Conservation (phyloP, 106 monocot genomes). For the Dioscorea zingiberensis region DNA sequence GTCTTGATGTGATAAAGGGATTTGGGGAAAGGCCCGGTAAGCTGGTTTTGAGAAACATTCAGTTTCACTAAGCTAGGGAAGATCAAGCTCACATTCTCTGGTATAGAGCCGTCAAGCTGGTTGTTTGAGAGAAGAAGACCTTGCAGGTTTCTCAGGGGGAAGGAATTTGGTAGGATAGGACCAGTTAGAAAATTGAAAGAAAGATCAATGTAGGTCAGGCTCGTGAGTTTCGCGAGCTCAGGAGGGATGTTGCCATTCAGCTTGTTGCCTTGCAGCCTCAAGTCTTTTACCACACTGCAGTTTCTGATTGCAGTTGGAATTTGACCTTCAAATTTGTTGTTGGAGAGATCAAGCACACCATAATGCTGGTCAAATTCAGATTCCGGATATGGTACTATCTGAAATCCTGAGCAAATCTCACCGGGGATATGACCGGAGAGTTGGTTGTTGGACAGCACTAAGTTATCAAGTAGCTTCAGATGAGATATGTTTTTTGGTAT, state of each 20-base stretch:
- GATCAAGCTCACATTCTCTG: conserved; percentile 34
- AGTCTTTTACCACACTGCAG: conserved; percentile 57
- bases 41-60: conserved; percentile 62
- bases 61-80: conserved; percentile 86
- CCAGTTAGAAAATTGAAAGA: conserved; percentile 76
- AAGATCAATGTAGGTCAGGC: conserved; percentile 63
- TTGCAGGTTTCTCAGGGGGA: conserved; percentile 56
- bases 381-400: conserved; percentile 51
- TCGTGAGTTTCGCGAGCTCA: conserved; percentile 44
- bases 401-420: conserved; percentile 51
- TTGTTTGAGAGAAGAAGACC: conserved; percentile 80
- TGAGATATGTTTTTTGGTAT: conserved; percentile 57
- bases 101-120: conserved; percentile 53
- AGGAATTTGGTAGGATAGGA: conserved; percentile 18
- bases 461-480: conserved; percentile 77
- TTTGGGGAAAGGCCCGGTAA: conserved; percentile 51
- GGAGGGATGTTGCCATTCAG: conserved; percentile 82
- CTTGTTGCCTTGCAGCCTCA: conserved; percentile 71
- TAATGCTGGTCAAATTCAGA: conserved; percentile 36
- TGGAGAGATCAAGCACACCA: conserved; percentile 76
- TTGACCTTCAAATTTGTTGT: conserved; percentile 60
- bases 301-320: conserved; percentile 54
- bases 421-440: conserved; percentile 50
- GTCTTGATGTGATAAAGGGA: conserved; percentile 49
- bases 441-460: conserved; percentile 76